These are phyloP conservation scores for Aspergillus texensis DNA, from an alignment of 2,329 filamentous ascomycete genomes.

Conservation along the genomic window DNA sequence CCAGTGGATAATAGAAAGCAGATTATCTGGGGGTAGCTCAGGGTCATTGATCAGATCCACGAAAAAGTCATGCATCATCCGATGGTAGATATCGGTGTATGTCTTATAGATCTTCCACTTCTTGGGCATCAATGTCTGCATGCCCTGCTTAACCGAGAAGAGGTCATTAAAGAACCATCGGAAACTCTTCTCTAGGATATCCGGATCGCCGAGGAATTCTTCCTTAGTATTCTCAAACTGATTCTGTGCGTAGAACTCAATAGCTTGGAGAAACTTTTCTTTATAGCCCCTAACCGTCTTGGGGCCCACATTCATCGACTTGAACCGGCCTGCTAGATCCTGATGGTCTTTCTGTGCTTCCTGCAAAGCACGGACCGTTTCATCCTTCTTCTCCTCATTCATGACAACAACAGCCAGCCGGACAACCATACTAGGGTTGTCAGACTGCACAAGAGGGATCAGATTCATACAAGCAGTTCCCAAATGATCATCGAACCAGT, in stretches of 20 bases:
- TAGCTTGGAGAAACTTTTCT: slow-evolving; percentile 85
- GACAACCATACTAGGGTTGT: slow-evolving; percentile 87
- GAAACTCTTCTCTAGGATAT: slow-evolving; percentile 80
- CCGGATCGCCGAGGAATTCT: slow-evolving; percentile 80
- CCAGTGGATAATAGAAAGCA: slow-evolving; percentile 92
- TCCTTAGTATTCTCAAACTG: slow-evolving; percentile 74
- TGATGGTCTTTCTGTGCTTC: slow-evolving; percentile 95
- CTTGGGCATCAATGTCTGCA: slow-evolving; percentile 88
- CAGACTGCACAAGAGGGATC: slow-evolving; percentile 81
- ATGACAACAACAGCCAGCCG: slow-evolving; percentile 89
- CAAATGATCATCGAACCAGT: slow-evolving; percentile 95
- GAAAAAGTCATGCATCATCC: slow-evolving; percentile 93
- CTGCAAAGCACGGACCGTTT: slow-evolving; percentile 84
- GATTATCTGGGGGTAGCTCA: slow-evolving; percentile 80
- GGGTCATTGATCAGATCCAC: slow-evolving; percentile 80
- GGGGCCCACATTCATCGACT: slow-evolving; percentile 90
- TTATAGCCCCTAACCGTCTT: slow-evolving; percentile 95
- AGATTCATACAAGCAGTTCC: slow-evolving; percentile 86
- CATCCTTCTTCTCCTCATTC: slow-evolving; percentile 95
- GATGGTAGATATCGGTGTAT: slow-evolving; percentile 88
- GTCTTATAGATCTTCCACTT: slow-evolving; percentile 95
- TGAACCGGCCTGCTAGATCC: slow-evolving; percentile 89
- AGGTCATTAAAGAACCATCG: slow-evolving; percentile 99
- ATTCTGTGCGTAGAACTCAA: slow-evolving; percentile 70
- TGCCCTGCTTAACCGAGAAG: slow-evolving; percentile 89